A percentile compares a stretch with the other conserved stretches of the same genome.
phyloP scores from a whole-genome alignment of 495 filamentous ascomycete species.

The Daldinia childiae region DNA sequence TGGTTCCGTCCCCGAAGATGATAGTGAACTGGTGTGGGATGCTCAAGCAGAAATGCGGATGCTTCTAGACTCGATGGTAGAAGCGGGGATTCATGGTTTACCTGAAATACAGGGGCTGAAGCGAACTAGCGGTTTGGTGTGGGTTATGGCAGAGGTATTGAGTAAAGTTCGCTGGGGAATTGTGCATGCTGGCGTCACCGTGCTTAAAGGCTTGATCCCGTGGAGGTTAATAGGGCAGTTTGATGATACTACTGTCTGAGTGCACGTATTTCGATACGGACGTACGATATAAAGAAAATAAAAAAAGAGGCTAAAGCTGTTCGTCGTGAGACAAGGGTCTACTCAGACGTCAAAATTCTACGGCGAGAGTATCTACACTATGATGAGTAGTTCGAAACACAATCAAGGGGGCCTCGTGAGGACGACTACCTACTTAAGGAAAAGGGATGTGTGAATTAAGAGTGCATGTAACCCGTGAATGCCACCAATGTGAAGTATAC shows the following conservation, averaged over 20 bases:
- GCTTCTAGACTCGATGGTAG: conserved; percentile 46
- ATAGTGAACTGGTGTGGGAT: conserved; percentile 56
- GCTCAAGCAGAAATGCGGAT: conserved; percentile 51
- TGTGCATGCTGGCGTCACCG: conserved; percentile 65
- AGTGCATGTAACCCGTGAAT: conserved; percentile 22
- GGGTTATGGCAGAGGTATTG: conserved; percentile 61
- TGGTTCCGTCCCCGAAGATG: conserved; percentile 31
- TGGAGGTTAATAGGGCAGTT: conserved; percentile 38
- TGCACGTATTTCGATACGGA: background rate
- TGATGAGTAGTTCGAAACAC: background rate
- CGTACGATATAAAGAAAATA: background rate
- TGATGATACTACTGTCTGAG: conserved; percentile 27
- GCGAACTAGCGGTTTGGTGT: conserved; percentile 50
- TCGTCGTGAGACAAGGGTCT: background rate
- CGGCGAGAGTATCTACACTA: background rate
- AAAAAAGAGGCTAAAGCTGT: background rate
- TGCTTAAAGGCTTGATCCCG: conserved; percentile 53
- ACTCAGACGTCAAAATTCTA: background rate
- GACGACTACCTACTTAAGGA: background rate
- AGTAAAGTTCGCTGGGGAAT: conserved; percentile 66
- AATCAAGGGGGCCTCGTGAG: background rate
- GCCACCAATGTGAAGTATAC: conserved; percentile 29
- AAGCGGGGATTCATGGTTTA: conserved; percentile 38
- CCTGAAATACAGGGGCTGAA: conserved; percentile 41
- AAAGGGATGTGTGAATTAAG: conserved; percentile 28